These are phyloP conservation scores for Prunus davidiana DNA, from an alignment of 306 rosid genomes.

Conservation along the genomic window DNA sequence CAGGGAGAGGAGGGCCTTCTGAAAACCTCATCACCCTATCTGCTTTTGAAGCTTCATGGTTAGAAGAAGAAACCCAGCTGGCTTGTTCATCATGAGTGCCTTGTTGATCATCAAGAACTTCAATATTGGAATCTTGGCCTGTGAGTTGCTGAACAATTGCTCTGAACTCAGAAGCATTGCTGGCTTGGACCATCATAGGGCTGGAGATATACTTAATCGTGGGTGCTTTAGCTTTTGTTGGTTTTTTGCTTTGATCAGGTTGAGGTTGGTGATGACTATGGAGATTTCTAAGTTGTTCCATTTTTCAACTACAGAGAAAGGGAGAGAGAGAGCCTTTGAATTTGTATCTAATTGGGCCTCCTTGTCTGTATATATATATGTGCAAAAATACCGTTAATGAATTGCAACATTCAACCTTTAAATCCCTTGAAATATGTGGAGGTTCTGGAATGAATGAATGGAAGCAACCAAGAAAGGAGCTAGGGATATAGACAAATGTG, in stretches of 20 bases:
- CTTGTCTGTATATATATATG: neutral
- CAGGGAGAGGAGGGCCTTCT: neutral
- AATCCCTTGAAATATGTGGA: neutral
- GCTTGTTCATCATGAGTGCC: neutral
- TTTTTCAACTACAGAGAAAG: neutral
- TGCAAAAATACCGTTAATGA: neutral
- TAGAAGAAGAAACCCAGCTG: conserved; percentile 10
- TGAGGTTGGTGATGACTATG: neutral
- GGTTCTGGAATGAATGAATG: neutral
- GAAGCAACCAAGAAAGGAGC: conserved; percentile 7
- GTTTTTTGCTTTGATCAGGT: neutral
- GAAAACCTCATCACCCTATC: neutral
- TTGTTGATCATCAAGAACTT: neutral
- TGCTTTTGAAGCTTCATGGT: neutral
- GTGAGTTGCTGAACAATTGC: conserved; percentile 54
- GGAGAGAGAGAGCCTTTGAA: neutral
- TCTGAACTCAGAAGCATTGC: conserved; percentile 41
- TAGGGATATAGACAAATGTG: neutral
- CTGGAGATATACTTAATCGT: conserved; percentile 51
- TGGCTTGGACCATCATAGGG: conserved; percentile 47
- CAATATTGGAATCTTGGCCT: conserved; percentile 29
- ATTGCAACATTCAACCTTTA: neutral
- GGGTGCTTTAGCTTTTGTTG: conserved; percentile 20
- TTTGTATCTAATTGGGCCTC: neutral
- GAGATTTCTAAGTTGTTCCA: conserved; percentile 17